phyloP scores from a whole-genome alignment of 169 alveolate genomes.

The Plasmodium inui region DNA sequence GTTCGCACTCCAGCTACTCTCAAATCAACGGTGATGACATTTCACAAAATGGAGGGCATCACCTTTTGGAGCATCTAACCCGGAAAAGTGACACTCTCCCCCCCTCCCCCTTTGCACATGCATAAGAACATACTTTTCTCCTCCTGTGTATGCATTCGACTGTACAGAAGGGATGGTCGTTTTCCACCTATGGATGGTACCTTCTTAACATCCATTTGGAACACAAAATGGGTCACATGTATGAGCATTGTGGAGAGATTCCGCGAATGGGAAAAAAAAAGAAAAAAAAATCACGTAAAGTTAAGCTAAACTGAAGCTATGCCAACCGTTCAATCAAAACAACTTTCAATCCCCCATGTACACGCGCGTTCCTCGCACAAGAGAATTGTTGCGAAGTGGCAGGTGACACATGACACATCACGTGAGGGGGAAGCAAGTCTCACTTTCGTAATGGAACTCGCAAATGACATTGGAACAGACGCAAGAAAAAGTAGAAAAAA shows the following conservation, averaged over 20 bases:
- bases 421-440: background rate
- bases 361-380: background rate
- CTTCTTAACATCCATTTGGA: background rate
- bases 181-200: background rate
- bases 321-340: background rate
- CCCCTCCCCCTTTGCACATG: background rate
- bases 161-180: background rate
- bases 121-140: background rate
- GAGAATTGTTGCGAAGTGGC: background rate
- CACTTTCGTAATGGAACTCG: background rate
- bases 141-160: background rate
- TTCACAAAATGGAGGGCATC: background rate
- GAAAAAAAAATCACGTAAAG: background rate
- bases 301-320: background rate
- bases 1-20: background rate
- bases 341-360: background rate
- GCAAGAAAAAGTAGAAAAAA: background rate
- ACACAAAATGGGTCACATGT: background rate
- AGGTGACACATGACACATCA: background rate
- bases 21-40: background rate
- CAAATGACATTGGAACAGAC: background rate
- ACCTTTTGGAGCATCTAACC: background rate
- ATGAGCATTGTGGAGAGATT: background rate
- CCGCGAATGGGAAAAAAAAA: background rate
- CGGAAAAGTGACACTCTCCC: background rate